phyloP scores from a whole-genome alignment of 2,329 filamentous ascomycete species.

The Curvularia eragrostidis region DNA sequence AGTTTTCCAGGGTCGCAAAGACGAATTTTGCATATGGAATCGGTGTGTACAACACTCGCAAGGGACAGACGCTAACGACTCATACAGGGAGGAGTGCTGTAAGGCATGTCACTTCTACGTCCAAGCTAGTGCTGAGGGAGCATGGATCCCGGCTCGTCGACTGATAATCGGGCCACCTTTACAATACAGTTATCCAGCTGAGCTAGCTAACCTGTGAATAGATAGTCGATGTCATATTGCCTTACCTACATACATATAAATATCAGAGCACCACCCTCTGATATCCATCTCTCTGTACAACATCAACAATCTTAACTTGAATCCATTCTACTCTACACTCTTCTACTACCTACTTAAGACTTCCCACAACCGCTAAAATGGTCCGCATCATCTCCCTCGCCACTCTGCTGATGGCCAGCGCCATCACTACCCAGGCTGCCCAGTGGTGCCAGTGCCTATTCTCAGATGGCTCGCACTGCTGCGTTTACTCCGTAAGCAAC shows the following conservation, averaged over 20 bases:
- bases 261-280: background rate
- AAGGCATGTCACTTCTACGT: too few species aligned
- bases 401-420: conserved; percentile 7
- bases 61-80: too few species aligned
- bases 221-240: background rate
- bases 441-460: conserved; percentile 13
- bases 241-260: background rate
- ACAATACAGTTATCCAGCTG: too few species aligned
- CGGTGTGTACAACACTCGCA: too few species aligned
- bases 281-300: background rate
- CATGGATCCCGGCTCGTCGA: too few species aligned
- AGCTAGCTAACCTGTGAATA: background rate
- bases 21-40: too few species aligned
- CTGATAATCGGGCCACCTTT: too few species aligned
- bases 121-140: too few species aligned
- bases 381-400: conserved; percentile 9
- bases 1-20: too few species aligned
- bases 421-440: conserved; percentile 8
- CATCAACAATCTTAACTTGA: background rate
- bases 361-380: conserved; percentile 5
- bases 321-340: background rate
- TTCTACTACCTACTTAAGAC: background rate
- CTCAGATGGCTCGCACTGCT: conserved; percentile 10
- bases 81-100: too few species aligned
- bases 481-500: conserved; percentile 6